Conservation (phyloP, 805 yeast genomes). For the Komagataella phaffii region DNA sequence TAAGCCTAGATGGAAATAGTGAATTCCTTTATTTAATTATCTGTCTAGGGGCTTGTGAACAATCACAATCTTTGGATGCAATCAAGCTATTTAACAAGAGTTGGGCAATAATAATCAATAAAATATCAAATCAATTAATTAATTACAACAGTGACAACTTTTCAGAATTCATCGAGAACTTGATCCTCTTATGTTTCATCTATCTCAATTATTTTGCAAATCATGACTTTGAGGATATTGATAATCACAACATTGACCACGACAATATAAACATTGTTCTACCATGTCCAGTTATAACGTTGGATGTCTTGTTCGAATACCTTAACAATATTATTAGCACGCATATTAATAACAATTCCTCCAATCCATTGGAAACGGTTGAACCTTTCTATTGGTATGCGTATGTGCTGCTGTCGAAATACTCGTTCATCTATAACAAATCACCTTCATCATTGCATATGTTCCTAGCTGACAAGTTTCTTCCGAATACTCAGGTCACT, state of each 20-base stretch:
- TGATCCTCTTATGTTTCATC: slow-evolving; percentile 28
- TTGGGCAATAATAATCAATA: slow-evolving; percentile 24
- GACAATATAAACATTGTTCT: slow-evolving; percentile 1
- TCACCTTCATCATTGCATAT: slow-evolving; percentile 25
- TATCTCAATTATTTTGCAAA: slow-evolving; percentile 25
- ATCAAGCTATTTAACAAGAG: slow-evolving; percentile 25
- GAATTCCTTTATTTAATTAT: slow-evolving; percentile 29
- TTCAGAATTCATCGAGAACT: slow-evolving; percentile 27
- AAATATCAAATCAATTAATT: slow-evolving; percentile 13
- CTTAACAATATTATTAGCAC: slow-evolving; percentile 32
- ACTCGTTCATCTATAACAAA: slow-evolving; percentile 23
- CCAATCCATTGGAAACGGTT: slow-evolving; percentile 4
- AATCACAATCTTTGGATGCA: slow-evolving; percentile 19
- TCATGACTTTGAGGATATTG: slow-evolving; percentile 3
- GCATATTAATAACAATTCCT: slow-evolving; percentile 20
- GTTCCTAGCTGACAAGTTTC: slow-evolving; percentile 13
- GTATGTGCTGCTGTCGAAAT: slow-evolving; percentile 30
- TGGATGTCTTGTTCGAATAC: slow-evolving; percentile 33
- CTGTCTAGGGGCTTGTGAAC: slow-evolving; percentile 29
- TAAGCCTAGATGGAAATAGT: slow-evolving; percentile 16
- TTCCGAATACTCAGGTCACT: slow-evolving; percentile 11
- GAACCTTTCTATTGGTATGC: slow-evolving; percentile 30
- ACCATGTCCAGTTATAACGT: slow-evolving; percentile 17
- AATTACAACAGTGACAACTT: slow-evolving; percentile 17
- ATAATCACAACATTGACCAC: slow-evolving; percentile 5